phyloP scores from a whole-genome alignment of 306 rosid species.

The Luffa acutangula region DNA sequence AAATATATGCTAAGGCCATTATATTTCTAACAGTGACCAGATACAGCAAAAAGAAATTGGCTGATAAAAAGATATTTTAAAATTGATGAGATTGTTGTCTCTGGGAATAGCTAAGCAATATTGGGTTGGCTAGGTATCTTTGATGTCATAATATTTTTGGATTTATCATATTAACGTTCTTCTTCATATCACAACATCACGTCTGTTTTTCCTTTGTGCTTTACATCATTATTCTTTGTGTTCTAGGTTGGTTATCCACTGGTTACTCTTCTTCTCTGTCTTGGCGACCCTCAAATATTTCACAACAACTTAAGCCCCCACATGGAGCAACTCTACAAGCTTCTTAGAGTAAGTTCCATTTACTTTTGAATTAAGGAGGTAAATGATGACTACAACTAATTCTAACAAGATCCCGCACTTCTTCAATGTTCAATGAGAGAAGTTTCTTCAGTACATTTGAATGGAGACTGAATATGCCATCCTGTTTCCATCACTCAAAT shows the following conservation, averaged over 20 bases:
- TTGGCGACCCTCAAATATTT: slow-evolving; percentile 90
- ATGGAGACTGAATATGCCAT: neutral
- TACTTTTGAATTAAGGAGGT: neutral
- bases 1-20: neutral
- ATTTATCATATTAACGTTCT: neutral
- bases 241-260: slow-evolving; percentile 87
- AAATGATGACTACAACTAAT: neutral
- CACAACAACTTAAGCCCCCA: slow-evolving; percentile 74
- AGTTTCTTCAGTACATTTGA: neutral
- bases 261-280: slow-evolving; percentile 95
- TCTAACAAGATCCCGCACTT: neutral
- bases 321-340: slow-evolving; percentile 98
- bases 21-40: neutral
- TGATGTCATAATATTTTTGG: neutral
- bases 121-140: neutral
- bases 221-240: slow-evolving; percentile 3
- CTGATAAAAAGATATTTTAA: neutral
- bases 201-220: neutral
- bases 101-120: neutral
- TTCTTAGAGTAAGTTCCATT: slow-evolving; percentile 63
- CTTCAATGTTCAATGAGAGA: neutral
- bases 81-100: neutral
- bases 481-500: slow-evolving; percentile 17
- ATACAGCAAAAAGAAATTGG: neutral
- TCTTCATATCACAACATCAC: neutral